Percentiles rank a stretch among this genome's conserved stretches.
phyloP scores from a whole-genome alignment of 2,329 filamentous ascomycete genomes.

The Malbranchea cinnamomea region DNA sequence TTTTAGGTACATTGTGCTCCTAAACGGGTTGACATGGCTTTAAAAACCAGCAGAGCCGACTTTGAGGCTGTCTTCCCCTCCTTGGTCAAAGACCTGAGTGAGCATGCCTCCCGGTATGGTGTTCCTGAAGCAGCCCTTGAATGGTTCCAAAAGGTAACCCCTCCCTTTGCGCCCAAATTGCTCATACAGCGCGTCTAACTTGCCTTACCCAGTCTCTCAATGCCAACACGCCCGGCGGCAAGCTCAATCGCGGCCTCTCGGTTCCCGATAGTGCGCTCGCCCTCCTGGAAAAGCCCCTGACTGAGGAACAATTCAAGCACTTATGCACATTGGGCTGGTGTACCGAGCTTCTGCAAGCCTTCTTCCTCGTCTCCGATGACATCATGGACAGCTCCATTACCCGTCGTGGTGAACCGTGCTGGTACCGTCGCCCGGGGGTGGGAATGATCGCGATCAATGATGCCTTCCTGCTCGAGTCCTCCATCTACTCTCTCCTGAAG shows the following conservation, averaged over 20 bases:
- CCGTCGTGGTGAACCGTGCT: conserved; percentile 84
- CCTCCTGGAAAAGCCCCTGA: conserved; percentile 9
- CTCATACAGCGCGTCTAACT: neutral
- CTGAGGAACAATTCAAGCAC: conserved; percentile 69
- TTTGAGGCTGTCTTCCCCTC: conserved; percentile 85
- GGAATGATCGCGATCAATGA: conserved; percentile 98
- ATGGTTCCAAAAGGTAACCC: conserved; percentile 71
- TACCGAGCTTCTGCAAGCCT: conserved; percentile 94
- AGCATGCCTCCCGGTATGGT: conserved; percentile 66
- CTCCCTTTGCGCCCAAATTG: neutral
- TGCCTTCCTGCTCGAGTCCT: conserved; percentile 82
- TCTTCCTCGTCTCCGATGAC: conserved; percentile 96
- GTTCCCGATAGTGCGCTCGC: conserved; percentile 24
- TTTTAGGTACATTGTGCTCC: no score
- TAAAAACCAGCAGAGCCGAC: conserved; percentile 53
- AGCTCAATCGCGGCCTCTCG: conserved; percentile 96
- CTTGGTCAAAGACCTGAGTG: conserved; percentile 67
- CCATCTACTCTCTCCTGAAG: conserved; percentile 83
- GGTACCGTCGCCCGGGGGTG: conserved; percentile 81
- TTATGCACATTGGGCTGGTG: conserved; percentile 87
- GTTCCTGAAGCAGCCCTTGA: conserved; percentile 64
- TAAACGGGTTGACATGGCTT: conserved; percentile 40
- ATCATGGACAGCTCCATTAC: conserved; percentile 98
- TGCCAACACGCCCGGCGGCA: conserved; percentile 80
- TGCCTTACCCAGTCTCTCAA: conserved; percentile 50